Conservation (phyloP, 495 filamentous ascomycete genomes). For the Daldinia loculata region DNA sequence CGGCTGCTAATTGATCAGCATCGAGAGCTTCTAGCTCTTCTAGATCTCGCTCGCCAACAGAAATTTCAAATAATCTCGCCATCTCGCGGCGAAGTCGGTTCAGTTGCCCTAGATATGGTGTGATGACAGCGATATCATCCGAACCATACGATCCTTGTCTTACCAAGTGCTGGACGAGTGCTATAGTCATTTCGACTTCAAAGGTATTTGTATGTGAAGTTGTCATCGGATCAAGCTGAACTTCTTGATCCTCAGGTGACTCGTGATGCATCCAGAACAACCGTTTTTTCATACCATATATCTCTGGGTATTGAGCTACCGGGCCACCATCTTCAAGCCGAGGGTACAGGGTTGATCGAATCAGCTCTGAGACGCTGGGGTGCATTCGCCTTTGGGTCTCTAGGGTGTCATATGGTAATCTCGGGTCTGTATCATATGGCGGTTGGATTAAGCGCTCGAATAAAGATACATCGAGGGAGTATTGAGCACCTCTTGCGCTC, state of each 20-base stretch:
- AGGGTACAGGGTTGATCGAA: constrained; percentile 72
- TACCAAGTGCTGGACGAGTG: constrained; percentile 77
- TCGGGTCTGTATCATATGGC: constrained; percentile 39
- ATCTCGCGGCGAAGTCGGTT: constrained; percentile 65
- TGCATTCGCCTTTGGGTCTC: constrained; percentile 81
- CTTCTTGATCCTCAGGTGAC: constrained; percentile 60
- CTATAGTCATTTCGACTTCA: constrained; percentile 72
- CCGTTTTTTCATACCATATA: constrained; percentile 69
- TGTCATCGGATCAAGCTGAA: constrained; percentile 51
- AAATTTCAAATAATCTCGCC: constrained; percentile 63
- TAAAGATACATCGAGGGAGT: constrained; percentile 70
- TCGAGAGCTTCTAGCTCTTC: constrained; percentile 66
- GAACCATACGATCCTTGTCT: constrained; percentile 69
- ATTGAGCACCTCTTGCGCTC: constrained; percentile 61
- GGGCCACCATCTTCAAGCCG: constrained; percentile 64
- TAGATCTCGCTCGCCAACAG: constrained; percentile 72
- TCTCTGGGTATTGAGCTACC: constrained; percentile 64
- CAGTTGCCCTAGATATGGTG: constrained; percentile 79
- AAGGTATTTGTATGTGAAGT: constrained; percentile 72
- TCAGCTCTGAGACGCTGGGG: constrained; percentile 70
- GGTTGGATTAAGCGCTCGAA: constrained; percentile 74
- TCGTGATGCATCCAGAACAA: constrained; percentile 81
- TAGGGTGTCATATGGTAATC: constrained; percentile 65
- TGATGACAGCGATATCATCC: constrained; percentile 80
- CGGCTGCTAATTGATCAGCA: constrained; percentile 37